These are phyloP conservation scores for Coemansia sp. DNA, from an alignment of 192 early-diverging fungal genomes.

Conservation along the genomic window DNA sequence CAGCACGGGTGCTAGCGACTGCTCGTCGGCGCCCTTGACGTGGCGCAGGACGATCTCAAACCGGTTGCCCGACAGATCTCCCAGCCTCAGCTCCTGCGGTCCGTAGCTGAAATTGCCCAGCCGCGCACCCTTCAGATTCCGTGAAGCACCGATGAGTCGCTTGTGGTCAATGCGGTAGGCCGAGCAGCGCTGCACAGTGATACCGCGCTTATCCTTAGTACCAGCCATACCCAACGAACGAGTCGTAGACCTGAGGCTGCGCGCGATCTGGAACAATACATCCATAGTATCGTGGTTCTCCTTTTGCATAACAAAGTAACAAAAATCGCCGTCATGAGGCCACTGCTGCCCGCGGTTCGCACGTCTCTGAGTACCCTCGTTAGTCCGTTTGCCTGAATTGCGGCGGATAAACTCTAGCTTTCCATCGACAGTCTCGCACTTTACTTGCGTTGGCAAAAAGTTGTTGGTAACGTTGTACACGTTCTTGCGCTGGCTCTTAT, in stretches of 20 bases:
- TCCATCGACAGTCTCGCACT: constrained; percentile 45
- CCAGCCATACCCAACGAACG: constrained; percentile 83
- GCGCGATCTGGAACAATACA: constrained; percentile 60
- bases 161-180: constrained; percentile 59
- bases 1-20: constrained; percentile 61
- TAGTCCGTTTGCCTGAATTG: not conserved
- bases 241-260: constrained; percentile 13
- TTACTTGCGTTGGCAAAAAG: constrained; percentile 37
- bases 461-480: constrained; percentile 58
- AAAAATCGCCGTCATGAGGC: constrained; percentile 71
- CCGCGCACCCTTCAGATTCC: constrained; percentile 29
- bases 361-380: not conserved
- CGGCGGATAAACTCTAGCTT: constrained; percentile 38
- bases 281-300: constrained; percentile 94
- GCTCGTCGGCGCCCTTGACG: constrained; percentile 53
- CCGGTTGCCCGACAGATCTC: constrained; percentile 86
- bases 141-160: constrained; percentile 24
- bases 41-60: constrained; percentile 84
- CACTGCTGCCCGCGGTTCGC: constrained; percentile 36
- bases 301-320: constrained; percentile 89
- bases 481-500: constrained; percentile 37
- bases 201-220: constrained; percentile 91
- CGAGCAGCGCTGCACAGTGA: constrained; percentile 85
- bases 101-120: constrained; percentile 82
- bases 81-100: constrained; percentile 67